Conservation (phyloP, 83 land plant genomes). For the Diphasiastrum complanatum region DNA sequence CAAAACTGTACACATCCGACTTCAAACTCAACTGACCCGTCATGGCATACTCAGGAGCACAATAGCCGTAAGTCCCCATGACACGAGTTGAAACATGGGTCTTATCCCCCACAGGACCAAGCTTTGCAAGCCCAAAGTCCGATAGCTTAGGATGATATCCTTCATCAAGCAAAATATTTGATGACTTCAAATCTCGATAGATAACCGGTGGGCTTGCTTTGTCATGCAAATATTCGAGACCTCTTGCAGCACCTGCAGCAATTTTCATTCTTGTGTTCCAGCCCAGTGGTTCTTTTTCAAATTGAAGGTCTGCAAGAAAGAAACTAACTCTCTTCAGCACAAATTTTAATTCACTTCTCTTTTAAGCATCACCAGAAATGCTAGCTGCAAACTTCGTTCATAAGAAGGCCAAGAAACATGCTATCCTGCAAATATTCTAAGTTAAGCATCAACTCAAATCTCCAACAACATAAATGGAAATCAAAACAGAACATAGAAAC, state of each 20-base stretch:
- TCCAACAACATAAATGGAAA: too few relatives aligned
- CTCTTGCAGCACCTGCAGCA: slow-evolving; percentile 82
- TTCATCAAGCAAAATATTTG: slow-evolving; percentile 68
- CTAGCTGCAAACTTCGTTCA: too few relatives aligned
- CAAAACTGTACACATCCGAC: slow-evolving; percentile 28
- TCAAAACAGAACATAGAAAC: too few relatives aligned
- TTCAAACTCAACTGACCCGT: slow-evolving; percentile 55
- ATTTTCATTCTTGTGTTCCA: slow-evolving; percentile 85
- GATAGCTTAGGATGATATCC: slow-evolving; percentile 68
- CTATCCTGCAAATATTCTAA: too few relatives aligned
- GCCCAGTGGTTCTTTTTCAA: slow-evolving; percentile 56
- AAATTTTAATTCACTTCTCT: too few relatives aligned
- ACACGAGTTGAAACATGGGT: slow-evolving; percentile 80
- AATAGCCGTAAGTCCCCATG: slow-evolving; percentile 84
- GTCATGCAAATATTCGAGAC: slow-evolving; percentile 73
- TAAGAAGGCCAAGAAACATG: too few relatives aligned
- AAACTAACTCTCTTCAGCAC: too few relatives aligned
- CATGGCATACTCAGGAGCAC: slow-evolving; percentile 89
- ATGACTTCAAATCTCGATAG: slow-evolving; percentile 70
- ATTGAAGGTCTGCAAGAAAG: slow-evolving; percentile 45
- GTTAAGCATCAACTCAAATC: too few relatives aligned
- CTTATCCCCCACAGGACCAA: slow-evolving; percentile 64
- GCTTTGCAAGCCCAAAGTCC: slow-evolving; percentile 76
- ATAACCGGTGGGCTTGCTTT: slow-evolving; percentile 81
- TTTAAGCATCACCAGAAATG: too few relatives aligned